Base-by-base conservation (phyloP, 2,329 filamentous ascomycete species). In the Exophiala bonariae region DNA sequence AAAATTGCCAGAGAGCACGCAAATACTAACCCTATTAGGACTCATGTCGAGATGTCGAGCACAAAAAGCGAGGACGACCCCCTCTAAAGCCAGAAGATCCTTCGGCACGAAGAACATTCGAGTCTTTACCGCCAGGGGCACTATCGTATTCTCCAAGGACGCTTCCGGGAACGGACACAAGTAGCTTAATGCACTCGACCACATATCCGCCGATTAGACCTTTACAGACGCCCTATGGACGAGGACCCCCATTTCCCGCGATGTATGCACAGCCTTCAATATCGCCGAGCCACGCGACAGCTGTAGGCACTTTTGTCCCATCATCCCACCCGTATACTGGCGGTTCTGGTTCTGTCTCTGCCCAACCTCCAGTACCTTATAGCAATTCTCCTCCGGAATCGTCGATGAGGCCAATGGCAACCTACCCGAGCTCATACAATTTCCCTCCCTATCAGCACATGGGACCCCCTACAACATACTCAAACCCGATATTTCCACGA, bases 41-140 rank as follows among this genome's bases (percentile, higher is more conserved):
- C 17, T 66, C 68, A 9, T 73, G 70, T 46, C 62, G 69, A 20
- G 71, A 74, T 54, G 71, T 74, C 19, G 71, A 69, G 36, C 71
- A 74, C 53, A 74, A 74, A 55, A 74, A 74, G 56, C 61, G 71
- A 39, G 52, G 52, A 4, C 48, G 52, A 5, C 52, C 52, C 22
- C 52, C 52, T 43, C 49, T 55, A 36, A 61, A 55, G 33, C 47
- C 50, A 22, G 52, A 54, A 14, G 54, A 48, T 23, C 43, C 47
- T 34, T 49, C 46, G 11, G 18, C 47, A 30, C 28, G 46, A 32
- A 34, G 47, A 51, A 33, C 35, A 18, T 17, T 32, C 28, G 10
- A 30, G 31, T 20, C 40, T 18, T 37, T 26, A 26, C 41, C 23
- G 31, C 13, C 36, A 17, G 20, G 31, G 13, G 19, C 39, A n/a